Conservation (phyloP, 176 grass and related monocot genomes). For the Oryza australiensis region DNA sequence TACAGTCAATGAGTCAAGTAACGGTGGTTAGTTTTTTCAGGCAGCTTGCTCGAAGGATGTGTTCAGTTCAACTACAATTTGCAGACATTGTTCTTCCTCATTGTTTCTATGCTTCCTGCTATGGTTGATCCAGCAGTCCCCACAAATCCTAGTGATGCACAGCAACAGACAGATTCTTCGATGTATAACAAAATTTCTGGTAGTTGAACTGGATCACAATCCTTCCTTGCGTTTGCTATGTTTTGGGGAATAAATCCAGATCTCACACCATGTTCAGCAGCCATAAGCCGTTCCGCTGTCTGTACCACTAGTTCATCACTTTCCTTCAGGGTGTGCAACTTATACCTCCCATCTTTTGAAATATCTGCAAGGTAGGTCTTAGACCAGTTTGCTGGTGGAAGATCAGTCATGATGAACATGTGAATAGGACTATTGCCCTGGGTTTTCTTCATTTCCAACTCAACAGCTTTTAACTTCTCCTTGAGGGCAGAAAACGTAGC, state of each 20-base stretch:
- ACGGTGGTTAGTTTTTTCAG: background rate
- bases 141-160: slow-evolving; percentile 91
- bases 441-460: slow-evolving; percentile 40
- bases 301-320: slow-evolving; percentile 65
- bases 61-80: slow-evolving; percentile 42
- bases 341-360: slow-evolving; percentile 60
- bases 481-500: slow-evolving; percentile 80
- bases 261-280: slow-evolving; percentile 77
- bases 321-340: slow-evolving; percentile 64
- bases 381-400: slow-evolving; percentile 72
- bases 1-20: background rate
- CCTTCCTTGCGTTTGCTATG: slow-evolving; percentile 28
- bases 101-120: slow-evolving; percentile 73
- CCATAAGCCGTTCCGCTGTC: slow-evolving; percentile 65
- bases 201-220: slow-evolving; percentile 54
- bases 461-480: slow-evolving; percentile 67
- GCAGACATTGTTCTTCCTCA: slow-evolving; percentile 78
- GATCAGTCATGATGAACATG: slow-evolving; percentile 97
- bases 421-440: slow-evolving; percentile 43
- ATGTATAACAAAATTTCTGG: slow-evolving; percentile 84
- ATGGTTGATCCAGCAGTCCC: slow-evolving; percentile 95
- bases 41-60: slow-evolving; percentile 4
- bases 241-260: slow-evolving; percentile 68
- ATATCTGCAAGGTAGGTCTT: slow-evolving; percentile 76
- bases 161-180: slow-evolving; percentile 87